phyloP scores from a whole-genome alignment of 176 grass and related monocot species.

The Microstegium vimineum region DNA sequence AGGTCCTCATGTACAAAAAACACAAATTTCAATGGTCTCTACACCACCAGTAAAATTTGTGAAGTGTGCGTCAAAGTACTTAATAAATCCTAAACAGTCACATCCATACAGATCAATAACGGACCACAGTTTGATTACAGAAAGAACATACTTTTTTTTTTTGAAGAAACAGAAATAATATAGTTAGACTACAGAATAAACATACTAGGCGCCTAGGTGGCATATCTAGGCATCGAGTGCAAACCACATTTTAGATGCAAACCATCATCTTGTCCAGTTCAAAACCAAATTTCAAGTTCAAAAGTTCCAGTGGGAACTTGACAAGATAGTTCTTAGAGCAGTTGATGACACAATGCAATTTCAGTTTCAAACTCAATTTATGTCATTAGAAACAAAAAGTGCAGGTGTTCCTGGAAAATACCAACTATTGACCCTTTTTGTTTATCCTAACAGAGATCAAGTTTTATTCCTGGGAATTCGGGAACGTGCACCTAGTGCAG shows the following conservation, averaged over 20 bases:
- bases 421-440: neutral
- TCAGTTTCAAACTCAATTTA: neutral
- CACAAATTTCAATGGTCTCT: constrained; percentile 97
- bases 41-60: constrained; percentile 92
- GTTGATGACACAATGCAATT: neutral
- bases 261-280: neutral
- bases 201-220: no score
- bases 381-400: neutral
- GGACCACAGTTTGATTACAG: neutral
- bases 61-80: constrained; percentile 97
- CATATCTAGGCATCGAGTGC: neutral
- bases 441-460: neutral
- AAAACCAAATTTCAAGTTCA: neutral
- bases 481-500: no score
- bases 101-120: constrained; percentile 51
- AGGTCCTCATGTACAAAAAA: constrained; percentile 94
- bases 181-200: no score
- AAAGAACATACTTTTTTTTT: neutral
- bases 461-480: neutral
- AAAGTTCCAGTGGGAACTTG: neutral
- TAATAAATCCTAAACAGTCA: constrained; percentile 94
- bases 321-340: neutral
- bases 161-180: no score
- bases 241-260: neutral
- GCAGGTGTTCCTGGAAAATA: neutral